Evolutionary conservation across 805 yeast species (phyloP).

Genomic region (Yamadazyma tumulicola): DNA sequence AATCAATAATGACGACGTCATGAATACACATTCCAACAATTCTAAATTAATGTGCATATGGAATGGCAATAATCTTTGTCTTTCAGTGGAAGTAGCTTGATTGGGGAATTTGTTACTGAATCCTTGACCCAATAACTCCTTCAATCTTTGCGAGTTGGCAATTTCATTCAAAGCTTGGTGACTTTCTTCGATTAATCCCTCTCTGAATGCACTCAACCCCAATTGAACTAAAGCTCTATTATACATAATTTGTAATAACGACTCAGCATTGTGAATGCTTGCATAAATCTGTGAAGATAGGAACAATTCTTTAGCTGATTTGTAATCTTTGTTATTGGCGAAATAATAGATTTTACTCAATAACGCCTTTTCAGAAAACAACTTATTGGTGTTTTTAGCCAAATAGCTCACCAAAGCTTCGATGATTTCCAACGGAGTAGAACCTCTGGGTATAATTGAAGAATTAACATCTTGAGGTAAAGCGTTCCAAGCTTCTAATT

Average conservation of each 20-base stretch:
- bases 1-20: constrained; percentile 82
- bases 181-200: constrained; percentile 79
- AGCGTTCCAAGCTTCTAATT: constrained; percentile 69
- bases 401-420: constrained; percentile 63
- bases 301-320: constrained; percentile 83
- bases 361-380: constrained; percentile 78
- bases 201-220: constrained; percentile 92
- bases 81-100: constrained; percentile 55
- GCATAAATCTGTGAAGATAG: constrained; percentile 82
- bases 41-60: constrained; percentile 98
- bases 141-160: constrained; percentile 77
- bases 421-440: constrained; percentile 48
- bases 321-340: constrained; percentile 83
- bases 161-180: constrained; percentile 86
- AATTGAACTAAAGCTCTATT: constrained; percentile 94
- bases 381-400: constrained; percentile 57
- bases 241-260: constrained; percentile 83
- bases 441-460: constrained; percentile 27
- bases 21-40: constrained; percentile 87
- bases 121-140: constrained; percentile 94
- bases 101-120: constrained; percentile 62
- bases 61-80: constrained; percentile 87
- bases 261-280: constrained; percentile 78
- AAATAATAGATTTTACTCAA: constrained; percentile 84
- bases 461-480: constrained; percentile 24